Base-by-base conservation (phyloP, 306 rosid genomes). In the Pyrus bretschneideri region DNA sequence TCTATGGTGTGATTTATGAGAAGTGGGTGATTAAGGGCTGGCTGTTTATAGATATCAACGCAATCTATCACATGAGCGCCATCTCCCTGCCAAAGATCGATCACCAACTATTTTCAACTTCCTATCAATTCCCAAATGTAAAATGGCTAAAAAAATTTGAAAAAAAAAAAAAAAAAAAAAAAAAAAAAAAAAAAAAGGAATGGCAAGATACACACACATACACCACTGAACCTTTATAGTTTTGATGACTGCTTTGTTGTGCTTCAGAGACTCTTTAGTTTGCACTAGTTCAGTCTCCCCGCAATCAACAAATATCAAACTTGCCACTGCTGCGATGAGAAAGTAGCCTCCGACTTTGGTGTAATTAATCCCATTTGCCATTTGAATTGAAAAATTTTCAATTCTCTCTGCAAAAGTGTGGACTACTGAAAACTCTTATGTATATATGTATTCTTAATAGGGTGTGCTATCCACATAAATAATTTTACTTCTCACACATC, bases 21-120 rank as follows among this genome's bases (percentile, higher is more conserved):
- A 66, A 81, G 74, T 27, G 79, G 85, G 40, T 77, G 79, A 23
- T 67, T 76, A 21, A 81, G 65, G 33, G 85, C 75, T n/a, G 76
- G 76, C 7, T 81, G 85, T 35, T 59, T 69, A 54, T 77, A 59
- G 6, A 81, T 81, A 29, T 67, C 79, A 4, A 81, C 75, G 46
- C 85, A 81, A 52, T 77, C 85, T 57, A 77, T 67, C 11, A 60
- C 22, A 6, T 72, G 76, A 12, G 67, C 85, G 27, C 31, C 70
- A 1, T 81, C 57, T 40, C 60, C 72, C 72, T 77, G 81, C 54
- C 33, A 25, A 29, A 69, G 13, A 1, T 22, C 29, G 1, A 25
- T 46, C 14, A 25, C 15, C 15, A 5, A 23, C 19, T 22, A n/a
- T 44, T 68, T 27, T 3, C 57, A 46, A 10, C 63, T 58, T 58